Evolutionary conservation across 139 green algal species (phyloP).

Genomic region (Chlorella sp.): DNA sequence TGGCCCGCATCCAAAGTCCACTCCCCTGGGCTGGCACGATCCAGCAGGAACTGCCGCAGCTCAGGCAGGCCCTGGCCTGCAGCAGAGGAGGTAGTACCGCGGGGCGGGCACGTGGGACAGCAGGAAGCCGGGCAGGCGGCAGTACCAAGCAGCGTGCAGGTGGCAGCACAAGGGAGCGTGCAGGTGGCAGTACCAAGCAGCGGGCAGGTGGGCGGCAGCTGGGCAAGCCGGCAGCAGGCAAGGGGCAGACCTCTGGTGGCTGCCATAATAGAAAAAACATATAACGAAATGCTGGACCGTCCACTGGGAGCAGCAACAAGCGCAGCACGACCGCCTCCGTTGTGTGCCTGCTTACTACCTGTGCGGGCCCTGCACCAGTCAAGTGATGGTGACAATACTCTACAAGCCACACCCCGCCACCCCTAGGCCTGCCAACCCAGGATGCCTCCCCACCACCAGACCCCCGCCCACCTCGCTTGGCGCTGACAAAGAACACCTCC

Average conservation of each 20-base stretch:
- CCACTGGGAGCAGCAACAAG: not conserved
- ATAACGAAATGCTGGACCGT: too few species aligned
- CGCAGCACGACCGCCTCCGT: too few species aligned
- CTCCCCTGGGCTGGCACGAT: conserved; percentile 28
- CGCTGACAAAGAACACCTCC: conserved; percentile 39
- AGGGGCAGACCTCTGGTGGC: too few species aligned
- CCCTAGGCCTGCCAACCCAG: too few species aligned
- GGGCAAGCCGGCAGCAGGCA: not conserved
- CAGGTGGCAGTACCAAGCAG: not conserved
- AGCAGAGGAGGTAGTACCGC: not conserved
- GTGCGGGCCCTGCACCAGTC: too few species aligned
- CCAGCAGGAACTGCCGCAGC: conserved; percentile 16
- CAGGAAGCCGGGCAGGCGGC: too few species aligned
- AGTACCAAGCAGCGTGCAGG: not conserved
- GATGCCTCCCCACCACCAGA: too few species aligned
- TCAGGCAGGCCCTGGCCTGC: conserved; percentile 33
- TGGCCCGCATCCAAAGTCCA: conserved; percentile 37
- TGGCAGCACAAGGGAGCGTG: not conserved
- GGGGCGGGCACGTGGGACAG: not conserved
- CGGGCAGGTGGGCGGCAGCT: not conserved
- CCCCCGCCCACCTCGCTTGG: not conserved
- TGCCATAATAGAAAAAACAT: too few species aligned
- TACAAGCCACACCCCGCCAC: too few species aligned
- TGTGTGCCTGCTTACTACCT: too few species aligned
- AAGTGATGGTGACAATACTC: too few species aligned